These are phyloP conservation scores for Vigna mungo DNA, from an alignment of 306 rosid species.

Conservation along the genomic window DNA sequence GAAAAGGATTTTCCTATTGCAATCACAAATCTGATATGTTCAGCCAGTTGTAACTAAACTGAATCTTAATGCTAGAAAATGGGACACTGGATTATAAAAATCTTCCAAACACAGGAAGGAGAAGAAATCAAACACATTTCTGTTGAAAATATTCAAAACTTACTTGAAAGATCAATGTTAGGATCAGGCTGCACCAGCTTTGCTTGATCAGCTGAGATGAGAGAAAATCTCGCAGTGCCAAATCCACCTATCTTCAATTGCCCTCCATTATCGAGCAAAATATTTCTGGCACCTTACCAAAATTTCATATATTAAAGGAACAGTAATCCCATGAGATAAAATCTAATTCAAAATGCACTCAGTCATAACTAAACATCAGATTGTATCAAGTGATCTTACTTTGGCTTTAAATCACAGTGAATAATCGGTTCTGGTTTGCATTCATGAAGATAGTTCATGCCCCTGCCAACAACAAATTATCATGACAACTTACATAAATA, in stretches of 20 bases:
- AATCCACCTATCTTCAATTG: slow-evolving; percentile 93
- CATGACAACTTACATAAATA: slow-evolving; percentile 45
- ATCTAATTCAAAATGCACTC: slow-evolving; percentile 43
- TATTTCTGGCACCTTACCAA: slow-evolving; percentile 99
- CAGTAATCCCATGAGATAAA: slow-evolving; percentile 54
- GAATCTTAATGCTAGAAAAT: slow-evolving; percentile 31
- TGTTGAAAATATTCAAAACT: slow-evolving; percentile 44
- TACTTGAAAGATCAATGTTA: slow-evolving; percentile 71
- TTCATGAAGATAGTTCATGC: slow-evolving; percentile 98
- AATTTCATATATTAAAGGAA: slow-evolving; percentile 83
- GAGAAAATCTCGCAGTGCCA: slow-evolving; percentile 73
- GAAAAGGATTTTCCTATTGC: slow-evolving; percentile 33
- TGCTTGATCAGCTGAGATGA: slow-evolving; percentile 73
- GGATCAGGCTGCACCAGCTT: slow-evolving; percentile 64
- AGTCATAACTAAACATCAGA: slow-evolving; percentile 39
- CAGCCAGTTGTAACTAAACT: slow-evolving; percentile 36
- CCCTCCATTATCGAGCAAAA: slow-evolving; percentile 99
- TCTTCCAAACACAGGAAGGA: slow-evolving; percentile 11
- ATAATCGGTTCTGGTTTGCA: slow-evolving; percentile 96
- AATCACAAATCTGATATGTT: slow-evolving; percentile 32
- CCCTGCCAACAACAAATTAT: slow-evolving; percentile 73
- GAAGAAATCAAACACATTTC: slow-evolving; percentile 6
- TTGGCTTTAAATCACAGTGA: slow-evolving; percentile 98
- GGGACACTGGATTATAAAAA: slow-evolving; percentile 12
- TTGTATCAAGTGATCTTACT: slow-evolving; percentile 85